Percentiles rank a stretch among this genome's conserved stretches.
Conservation (phyloP, 176 grass and related monocot species). For the Pontederia paniculata region DNA sequence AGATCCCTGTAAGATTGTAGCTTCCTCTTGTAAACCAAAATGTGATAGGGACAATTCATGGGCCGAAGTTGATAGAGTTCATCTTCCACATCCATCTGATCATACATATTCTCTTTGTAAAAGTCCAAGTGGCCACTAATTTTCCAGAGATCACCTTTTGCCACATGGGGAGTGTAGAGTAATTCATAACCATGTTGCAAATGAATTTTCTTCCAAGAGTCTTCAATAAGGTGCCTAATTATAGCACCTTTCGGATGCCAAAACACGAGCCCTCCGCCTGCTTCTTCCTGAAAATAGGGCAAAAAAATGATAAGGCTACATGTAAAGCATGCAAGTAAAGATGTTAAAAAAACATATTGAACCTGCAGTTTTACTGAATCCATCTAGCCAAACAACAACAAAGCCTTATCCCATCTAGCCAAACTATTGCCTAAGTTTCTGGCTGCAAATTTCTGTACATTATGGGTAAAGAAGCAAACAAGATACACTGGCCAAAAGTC, state of each 20-base stretch:
- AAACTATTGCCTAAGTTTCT: too few species aligned
- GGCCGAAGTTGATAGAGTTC: slow-evolving; percentile 88
- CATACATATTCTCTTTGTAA: slow-evolving; percentile 90
- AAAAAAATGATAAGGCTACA: not conserved
- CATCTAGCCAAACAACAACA: too few species aligned
- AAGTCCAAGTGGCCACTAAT: slow-evolving; percentile 91
- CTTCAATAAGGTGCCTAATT: slow-evolving; percentile 79
- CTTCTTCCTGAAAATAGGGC: slow-evolving; percentile 65
- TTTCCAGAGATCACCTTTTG: slow-evolving; percentile 88
- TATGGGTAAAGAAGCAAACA: too few species aligned
- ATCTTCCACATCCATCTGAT: slow-evolving; percentile 90
- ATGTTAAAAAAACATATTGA: not conserved
- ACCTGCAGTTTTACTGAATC: not conserved
- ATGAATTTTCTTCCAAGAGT: slow-evolving; percentile 90
- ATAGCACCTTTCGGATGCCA: slow-evolving; percentile 94
- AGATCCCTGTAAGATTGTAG: slow-evolving; percentile 87
- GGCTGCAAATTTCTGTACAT: too few species aligned
- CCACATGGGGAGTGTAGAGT: slow-evolving; percentile 89
- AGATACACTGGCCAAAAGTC: too few species aligned
- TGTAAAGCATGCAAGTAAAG: not conserved
- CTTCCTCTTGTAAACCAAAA: slow-evolving; percentile 91
- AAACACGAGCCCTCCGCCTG: slow-evolving; percentile 90
- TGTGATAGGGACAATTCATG: slow-evolving; percentile 98
- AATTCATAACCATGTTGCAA: slow-evolving; percentile 72
- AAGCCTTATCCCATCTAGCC: too few species aligned